Evolutionary conservation across 2,329 filamentous ascomycete species (phyloP), one percentile per base, ranked within the genome.

Genomic region (Cladosporium phlei): DNA sequence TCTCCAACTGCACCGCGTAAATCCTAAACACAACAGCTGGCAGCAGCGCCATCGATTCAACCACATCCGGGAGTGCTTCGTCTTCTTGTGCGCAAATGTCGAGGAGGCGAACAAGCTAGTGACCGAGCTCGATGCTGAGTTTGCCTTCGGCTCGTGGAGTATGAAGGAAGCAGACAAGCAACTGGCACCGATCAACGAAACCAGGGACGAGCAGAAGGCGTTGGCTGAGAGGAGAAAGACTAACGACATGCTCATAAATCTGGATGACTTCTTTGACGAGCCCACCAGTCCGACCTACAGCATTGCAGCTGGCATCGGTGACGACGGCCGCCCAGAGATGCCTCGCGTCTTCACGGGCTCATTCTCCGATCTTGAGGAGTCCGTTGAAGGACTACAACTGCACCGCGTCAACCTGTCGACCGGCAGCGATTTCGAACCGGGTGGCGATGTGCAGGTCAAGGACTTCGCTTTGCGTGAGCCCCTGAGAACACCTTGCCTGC

Each of bases 271-370:
- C 16, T 37, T 45, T 19, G 20, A 43, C n/a, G 14, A 20, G 4
- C 14, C 21, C 4, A 20, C 16, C 2, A 17, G 4, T 30, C 10
- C 16, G 10, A 8, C 7, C 28, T 45, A 45, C 24, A 7, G 28
- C n/a, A 27, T 45, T n/a, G 11, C 32, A 2, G 43, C 50, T 30
- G 24, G 20, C n/a, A 51, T 25, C 28, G 11, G 14, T 14, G 39
- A 44, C 14, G 17, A 42, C 9, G 49, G 51, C 5, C n/a, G n/a
- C n/a, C 22, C 37, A 12, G 45, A 44, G 16, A 48, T 55, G 12
- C 55, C 55, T 16, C 54, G 58, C 3, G 45, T 62, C 22, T 60
- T 60, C 52, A 56, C 53, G 1, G 53, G 52, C n/a, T 56, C 58
- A 3, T 57, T 57, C 51, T 51, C 32, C 17, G 53, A 57, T 34